Base-by-base conservation (phyloP, 192 early-diverging fungal genomes). In the Coemansia sp. region DNA sequence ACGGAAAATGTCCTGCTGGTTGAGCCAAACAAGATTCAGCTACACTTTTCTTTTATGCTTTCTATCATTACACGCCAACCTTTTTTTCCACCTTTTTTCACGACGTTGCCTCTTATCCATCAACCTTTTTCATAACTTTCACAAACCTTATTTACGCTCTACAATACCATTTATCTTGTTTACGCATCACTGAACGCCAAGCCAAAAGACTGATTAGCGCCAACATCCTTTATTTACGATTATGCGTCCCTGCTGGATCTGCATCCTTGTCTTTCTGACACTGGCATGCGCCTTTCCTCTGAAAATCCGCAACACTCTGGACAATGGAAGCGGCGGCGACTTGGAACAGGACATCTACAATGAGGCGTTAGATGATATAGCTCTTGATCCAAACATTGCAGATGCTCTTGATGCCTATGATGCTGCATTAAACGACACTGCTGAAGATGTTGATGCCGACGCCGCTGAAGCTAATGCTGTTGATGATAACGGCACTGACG, bases 191-290 rank as follows among this genome's bases (percentile, higher is more conserved):
- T 43, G 22, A 21, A 62, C 61, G 19, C 42, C 19, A 62, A 18
- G 16, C 47, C 15, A 43, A 49, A 16, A 18, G 18, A 18, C 47
- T 16, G 47, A 6, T 39, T 60, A 60, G 40, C 58, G 58, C 18
- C 32, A 60, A 37, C 37, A 5, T 4, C 26, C 21, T 45, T 26
- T 45, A 45, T 19, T 70, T 40, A 70, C 62, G 68, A 70, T 48
- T 43, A 79, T 79, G 77, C 71, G 72, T 43, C 9, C 71, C 45
- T 41, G 67, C n/a, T 63, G 72, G 57, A 69, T 79, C 19, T 71
- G 65, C n/a, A 45, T 65, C 26, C 36, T 41, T 0, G 71, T 65
- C 1, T 64, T 69, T 22, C 62, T 79, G 47, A 62, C 65, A 39
- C 55, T 79, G 13, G 45, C 68, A 11, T 57, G 15, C 36, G 77